Evolutionary conservation across 805 yeast species (phyloP), one percentile per base, ranked within the genome.

Genomic region (Priceomyces carsonii): DNA sequence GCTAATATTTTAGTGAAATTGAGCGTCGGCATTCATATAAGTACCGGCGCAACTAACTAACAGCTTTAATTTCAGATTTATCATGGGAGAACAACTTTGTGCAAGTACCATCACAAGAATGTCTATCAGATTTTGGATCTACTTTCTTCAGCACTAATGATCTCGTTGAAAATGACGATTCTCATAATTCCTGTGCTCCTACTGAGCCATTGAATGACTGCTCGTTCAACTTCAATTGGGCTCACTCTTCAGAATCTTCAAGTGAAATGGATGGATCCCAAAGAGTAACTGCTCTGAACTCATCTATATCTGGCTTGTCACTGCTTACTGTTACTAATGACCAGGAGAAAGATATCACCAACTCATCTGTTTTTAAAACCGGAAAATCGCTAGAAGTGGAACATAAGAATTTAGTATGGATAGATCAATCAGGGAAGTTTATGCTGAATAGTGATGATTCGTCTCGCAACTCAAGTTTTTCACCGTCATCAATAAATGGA

Each of bases 391-490:
- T 6, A 18, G 12, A 18, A 18, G 31, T 5, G 10, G 13, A 16
- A 18, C 38, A 6, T 4, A 34, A 15, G 9, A 14, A 34, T 15
- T 19, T 37, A 8, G 21, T 33, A 6, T 37, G 40, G 40, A 28
- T 37, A 16, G 36, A 37, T 18, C 36, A 37, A 18, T 32, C 40
- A 8, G 12, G 13, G 6, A 30, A 22, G 6, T 15, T 26, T 22
- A 16, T 20, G 10, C n/a, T 9, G 18, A 37, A 16, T 17, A 10
- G 12, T 6, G 18, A 16, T 8, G 21, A 27, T 16, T 21, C 18
- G 6, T 21, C 2, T 4, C 13, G 22, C 22, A 5, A 12, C 13
- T 28, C 33, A 21, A 19, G 19, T 10, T 12, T 10, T 8, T 12
- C 18, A 4, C 16, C 13, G 10, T 32, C 21, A 20, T 15, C 31